Evolutionary conservation across 2,329 filamentous ascomycete genomes (phyloP), one percentile per base, ranked within the genome.

Genomic region (Ramularia collo-cygni): DNA sequence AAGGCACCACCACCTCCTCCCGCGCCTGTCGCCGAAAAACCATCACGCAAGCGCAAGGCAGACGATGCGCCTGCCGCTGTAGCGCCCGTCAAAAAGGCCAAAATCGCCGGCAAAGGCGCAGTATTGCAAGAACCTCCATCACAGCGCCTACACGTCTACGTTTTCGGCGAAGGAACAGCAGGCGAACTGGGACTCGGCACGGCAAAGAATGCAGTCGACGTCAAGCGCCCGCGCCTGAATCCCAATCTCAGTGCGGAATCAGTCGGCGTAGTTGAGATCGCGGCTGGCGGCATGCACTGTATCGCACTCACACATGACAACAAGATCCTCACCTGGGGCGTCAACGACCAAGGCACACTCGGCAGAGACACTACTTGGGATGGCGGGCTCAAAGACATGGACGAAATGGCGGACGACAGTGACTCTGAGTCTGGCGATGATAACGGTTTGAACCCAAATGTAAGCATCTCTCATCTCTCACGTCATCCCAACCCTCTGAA

Each of bases 301-400:
- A 70, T 83, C 47, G 85, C 81, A 3, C 67, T 92, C 37, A 90
- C 86, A 35, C 75, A 80, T 51, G 82, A 90, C 62, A 86, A 88
- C 69, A 81, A 80, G 65, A 83, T 93, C 52, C 67, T 87, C 38
- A 88, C 84, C 18, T 93, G 86, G 86, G 86, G 86, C 38, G 85
- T 92, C 52, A 92, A 92, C 59, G 86, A 93, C 57, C 80, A 88
- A 57, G 83, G 83, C 47, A 84, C 86, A 7, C 73, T 93, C 27
- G 86, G 86, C 29, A 74, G 86, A 57, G 76, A 85, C 57, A 89
- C 83, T 3, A 67, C 66, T 9, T 82, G 79, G 72, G 76, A 81
- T 2, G 81, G 81, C 35, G 78, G 77, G 38, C 63, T 73, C 54
- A 69, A 67, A 48, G 71, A 75, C 42, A 66, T 74, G 35, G 68